Evolutionary conservation across 2,329 filamentous ascomycete genomes (phyloP).

Genomic region (Colletotrichum musae): DNA sequence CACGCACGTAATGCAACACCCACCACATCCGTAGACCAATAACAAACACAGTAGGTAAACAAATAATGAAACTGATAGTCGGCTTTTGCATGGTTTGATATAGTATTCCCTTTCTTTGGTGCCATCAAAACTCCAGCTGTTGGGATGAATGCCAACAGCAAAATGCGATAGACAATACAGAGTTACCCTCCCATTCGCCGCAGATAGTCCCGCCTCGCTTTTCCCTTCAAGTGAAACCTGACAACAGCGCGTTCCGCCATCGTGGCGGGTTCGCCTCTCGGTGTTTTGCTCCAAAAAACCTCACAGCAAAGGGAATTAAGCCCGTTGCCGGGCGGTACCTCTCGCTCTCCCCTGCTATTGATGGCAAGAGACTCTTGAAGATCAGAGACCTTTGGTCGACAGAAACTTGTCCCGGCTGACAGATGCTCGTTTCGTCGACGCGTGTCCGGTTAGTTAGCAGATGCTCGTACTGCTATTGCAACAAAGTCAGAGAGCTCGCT

Average conservation of each 20-base stretch:
- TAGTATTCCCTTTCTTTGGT: conserved; percentile 16
- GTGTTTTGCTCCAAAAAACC: not conserved
- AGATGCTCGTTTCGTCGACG: too few relatives aligned
- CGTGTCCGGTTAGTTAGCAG: too few relatives aligned
- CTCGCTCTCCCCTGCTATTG: not conserved
- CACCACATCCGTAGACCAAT: not conserved
- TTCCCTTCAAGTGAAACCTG: not conserved
- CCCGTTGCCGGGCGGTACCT: not conserved
- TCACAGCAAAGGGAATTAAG: not conserved
- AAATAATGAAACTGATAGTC: not conserved
- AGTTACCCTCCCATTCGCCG: conserved; percentile 14
- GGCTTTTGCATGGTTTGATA: not conserved
- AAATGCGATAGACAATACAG: conserved; percentile 30
- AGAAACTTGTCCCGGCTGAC: too few relatives aligned
- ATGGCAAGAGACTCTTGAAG: not conserved
- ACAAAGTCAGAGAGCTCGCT: too few relatives aligned
- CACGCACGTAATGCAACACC: not conserved
- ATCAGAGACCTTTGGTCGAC: too few relatives aligned
- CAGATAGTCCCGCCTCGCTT: conserved; percentile 7
- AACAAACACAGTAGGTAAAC: conserved; percentile 13
- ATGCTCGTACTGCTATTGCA: too few relatives aligned
- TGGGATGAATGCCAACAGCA: conserved; percentile 19
- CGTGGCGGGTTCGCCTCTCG: conserved; percentile 1
- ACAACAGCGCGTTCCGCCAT: not conserved
- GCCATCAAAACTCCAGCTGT: conserved; percentile 38